Conservation (phyloP, 2,329 filamentous ascomycete species). For the Catunica adiposa region DNA sequence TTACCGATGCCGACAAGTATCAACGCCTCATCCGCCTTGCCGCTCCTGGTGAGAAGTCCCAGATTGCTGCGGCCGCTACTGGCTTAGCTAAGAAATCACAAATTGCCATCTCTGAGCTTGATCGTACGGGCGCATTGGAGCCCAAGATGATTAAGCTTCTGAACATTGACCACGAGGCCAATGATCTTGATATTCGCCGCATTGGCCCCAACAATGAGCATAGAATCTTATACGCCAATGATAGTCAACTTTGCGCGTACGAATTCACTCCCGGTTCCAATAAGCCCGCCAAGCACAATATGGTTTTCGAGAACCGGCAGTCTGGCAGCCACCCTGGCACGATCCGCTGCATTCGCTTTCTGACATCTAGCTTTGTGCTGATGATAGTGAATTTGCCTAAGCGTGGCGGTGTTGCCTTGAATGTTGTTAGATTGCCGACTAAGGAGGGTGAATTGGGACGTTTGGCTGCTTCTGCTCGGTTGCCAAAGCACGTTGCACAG, state of each 20-base stretch:
- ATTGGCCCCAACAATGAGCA: slow-evolving; percentile 47
- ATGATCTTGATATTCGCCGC: slow-evolving; percentile 50
- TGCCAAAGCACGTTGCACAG: slow-evolving; percentile 34
- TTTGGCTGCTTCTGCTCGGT: slow-evolving; percentile 3
- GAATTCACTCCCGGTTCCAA: slow-evolving; percentile 33
- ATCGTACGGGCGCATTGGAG: slow-evolving; percentile 27
- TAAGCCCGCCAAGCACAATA: slow-evolving; percentile 30
- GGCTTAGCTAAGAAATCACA: slow-evolving; percentile 61
- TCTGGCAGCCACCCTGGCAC: slow-evolving; percentile 27
- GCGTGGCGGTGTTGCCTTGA: slow-evolving; percentile 38
- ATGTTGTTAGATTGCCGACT: slow-evolving; percentile 37
- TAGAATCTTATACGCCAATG: slow-evolving; percentile 62
- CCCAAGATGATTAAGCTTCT: slow-evolving; percentile 34
- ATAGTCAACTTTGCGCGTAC: slow-evolving; percentile 55
- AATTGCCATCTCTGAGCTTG: slow-evolving; percentile 62
- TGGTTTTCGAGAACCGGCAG: slow-evolving; percentile 32
- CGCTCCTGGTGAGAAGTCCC: slow-evolving; percentile 34
- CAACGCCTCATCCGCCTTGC: slow-evolving; percentile 42
- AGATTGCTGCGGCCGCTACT: slow-evolving; percentile 64
- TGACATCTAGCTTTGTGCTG: slow-evolving; percentile 40
- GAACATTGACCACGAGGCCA: slow-evolving; percentile 37
- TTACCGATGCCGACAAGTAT: slow-evolving; percentile 35
- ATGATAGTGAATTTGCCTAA: slow-evolving; percentile 43
- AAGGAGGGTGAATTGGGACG: slow-evolving; percentile 15
- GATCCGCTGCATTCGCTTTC: slow-evolving; percentile 42